phyloP scores from a whole-genome alignment of 2,329 filamentous ascomycete genomes.

The Neonectria coccinea region DNA sequence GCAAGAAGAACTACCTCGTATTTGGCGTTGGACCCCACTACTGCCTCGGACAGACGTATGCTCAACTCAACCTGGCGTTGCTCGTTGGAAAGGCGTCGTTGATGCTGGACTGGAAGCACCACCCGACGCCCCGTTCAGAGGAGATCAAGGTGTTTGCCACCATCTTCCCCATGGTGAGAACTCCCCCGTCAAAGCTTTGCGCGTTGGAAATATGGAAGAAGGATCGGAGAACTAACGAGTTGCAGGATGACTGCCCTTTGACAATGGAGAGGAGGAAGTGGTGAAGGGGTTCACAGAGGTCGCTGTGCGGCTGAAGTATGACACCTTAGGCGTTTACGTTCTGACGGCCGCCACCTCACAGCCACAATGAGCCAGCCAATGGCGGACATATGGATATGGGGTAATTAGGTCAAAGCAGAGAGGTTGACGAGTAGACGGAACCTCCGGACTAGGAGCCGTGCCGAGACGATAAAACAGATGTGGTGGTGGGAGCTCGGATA shows the following conservation, averaged over 20 bases:
- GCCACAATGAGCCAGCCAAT: conserved; percentile 9
- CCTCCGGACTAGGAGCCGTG: conserved; percentile 4
- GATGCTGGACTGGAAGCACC: conserved; percentile 89
- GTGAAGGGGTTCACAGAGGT: conserved; percentile 45
- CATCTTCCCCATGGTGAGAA: conserved; percentile 91
- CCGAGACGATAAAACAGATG: conserved; percentile 3
- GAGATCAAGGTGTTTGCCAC: conserved; percentile 99
- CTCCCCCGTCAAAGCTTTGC: background rate
- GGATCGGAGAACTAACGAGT: conserved; percentile 41
- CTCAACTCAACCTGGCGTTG: conserved; percentile 86
- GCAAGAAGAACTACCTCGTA: conserved; percentile 94
- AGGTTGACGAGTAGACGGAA: conserved; percentile 2
- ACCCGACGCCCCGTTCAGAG: conserved; percentile 84
- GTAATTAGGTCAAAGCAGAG: background rate
- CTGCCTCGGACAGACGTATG: conserved; percentile 94
- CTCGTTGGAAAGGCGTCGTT: conserved; percentile 92
- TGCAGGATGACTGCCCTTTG: conserved; percentile 84
- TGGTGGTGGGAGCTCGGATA: conserved; percentile 2
- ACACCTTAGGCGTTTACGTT: conserved; percentile 17
- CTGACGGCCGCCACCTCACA: conserved; percentile 11
- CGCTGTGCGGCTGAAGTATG: conserved; percentile 23
- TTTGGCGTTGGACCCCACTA: conserved; percentile 97
- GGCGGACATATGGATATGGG: background rate
- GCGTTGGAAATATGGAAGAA: background rate
- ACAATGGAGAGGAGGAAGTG: conserved; percentile 72